phyloP scores from a whole-genome alignment of 2,329 filamentous ascomycete species.

The Fusarium sp. region DNA sequence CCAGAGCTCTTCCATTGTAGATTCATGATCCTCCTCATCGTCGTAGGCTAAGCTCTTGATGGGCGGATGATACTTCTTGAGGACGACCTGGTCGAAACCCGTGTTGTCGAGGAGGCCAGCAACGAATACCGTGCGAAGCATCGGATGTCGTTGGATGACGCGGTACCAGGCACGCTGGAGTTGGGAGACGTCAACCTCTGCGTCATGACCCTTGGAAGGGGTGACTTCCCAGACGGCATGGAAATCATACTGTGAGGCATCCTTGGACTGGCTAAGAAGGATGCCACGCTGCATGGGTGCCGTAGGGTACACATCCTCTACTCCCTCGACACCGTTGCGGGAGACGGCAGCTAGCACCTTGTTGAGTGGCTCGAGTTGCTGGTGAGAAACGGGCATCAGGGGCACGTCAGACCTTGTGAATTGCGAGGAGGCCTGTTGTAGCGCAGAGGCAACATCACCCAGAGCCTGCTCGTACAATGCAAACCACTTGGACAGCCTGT shows the following conservation, averaged over 20 bases:
- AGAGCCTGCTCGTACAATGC: neutral
- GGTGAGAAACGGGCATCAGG: neutral
- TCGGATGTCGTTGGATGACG: constrained; percentile 5
- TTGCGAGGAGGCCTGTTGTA: neutral
- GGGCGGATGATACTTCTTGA: neutral
- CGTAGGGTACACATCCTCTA: constrained; percentile 13
- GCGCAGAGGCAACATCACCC: neutral
- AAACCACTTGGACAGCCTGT: neutral
- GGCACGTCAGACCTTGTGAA: constrained; percentile 9
- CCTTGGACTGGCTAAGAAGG: constrained; percentile 13
- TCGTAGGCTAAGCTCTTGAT: neutral
- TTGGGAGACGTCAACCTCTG: neutral
- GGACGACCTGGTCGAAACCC: constrained; percentile 12
- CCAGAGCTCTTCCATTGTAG: neutral
- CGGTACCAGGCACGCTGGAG: constrained; percentile 1
- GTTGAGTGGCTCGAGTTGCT: constrained; percentile 5
- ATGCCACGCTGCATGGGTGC: constrained; percentile 18
- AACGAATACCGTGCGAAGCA: constrained; percentile 25
- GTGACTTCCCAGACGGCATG: constrained; percentile 7
- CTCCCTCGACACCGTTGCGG: neutral
- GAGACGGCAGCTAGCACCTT: neutral
- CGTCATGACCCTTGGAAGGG: neutral
- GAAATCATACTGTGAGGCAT: constrained; percentile 11
- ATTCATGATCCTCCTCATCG: neutral
- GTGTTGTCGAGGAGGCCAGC: constrained; percentile 2